Evolutionary conservation across 345 rosid genomes (phyloP), one percentile per base, ranked within the genome.

Genomic region (Eutrema yunnanense): DNA sequence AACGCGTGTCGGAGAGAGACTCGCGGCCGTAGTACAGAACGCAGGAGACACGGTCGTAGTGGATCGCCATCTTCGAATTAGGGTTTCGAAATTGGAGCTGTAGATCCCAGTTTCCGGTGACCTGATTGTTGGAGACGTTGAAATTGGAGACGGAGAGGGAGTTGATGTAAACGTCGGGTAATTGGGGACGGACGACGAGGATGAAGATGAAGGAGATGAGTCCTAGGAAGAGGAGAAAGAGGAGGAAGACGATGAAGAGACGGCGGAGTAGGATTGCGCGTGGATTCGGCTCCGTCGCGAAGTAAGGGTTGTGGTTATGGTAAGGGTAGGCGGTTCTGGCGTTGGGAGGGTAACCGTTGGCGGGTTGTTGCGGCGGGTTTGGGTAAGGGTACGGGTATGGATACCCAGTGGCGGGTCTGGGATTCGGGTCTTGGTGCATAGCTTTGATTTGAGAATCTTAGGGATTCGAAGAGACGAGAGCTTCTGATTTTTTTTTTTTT

Each of bases 151-250:
- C 70, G 12, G 90, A 78, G 68, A 93, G 73, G 7, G 92, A 84
- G 11, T 77, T 74, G 40, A 93, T 30, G 36, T 37, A 44, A 75
- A 87, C 84, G 30, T 73, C 72, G 1, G 98, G 98, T 5, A 74
- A 56, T 32, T 83, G 88, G 47, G 97, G 97, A 33, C 89, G 90
- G 78, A 88, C 71, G 4, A 89, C 86, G 33, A 93, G 84, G 85
- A 90, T 82, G 80, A 72, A 70, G 65, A 88, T 86, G 82, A 92
- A 73, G 70, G 88, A 63, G 8, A 82, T 42, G 48, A 73, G 32
- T 6, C 88, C 88, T 44, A 88, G 47, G 49, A 89, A 52, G 53
- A 86, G 19, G 64, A 79, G 33, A 66, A 78, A 19, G 49, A 74
- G 27, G 46, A 76, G 30, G 37, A 72, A 37, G 9, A 65, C 63